Percentiles rank a stretch among this genome's conserved stretches.
These are phyloP conservation scores for Podospora fimiseda DNA, from an alignment of 495 filamentous ascomycete species.

Conservation along the genomic window DNA sequence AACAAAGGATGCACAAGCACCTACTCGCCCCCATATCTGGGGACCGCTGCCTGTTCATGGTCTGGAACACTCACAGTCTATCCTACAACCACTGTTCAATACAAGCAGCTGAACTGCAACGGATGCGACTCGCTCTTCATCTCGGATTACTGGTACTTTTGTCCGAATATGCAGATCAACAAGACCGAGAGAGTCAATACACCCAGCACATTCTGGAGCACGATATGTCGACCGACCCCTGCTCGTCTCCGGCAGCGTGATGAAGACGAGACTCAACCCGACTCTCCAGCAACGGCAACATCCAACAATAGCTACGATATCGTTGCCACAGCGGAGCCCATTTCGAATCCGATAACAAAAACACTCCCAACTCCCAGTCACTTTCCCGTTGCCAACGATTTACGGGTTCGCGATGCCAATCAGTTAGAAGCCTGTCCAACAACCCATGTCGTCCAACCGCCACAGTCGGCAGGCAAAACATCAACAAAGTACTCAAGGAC, in stretches of 20 bases:
- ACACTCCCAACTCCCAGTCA: neutral
- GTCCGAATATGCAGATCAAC: slow-evolving; percentile 23
- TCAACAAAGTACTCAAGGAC: slow-evolving; percentile 20
- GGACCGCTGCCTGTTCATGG: slow-evolving; percentile 21
- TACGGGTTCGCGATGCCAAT: neutral
- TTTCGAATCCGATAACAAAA: neutral
- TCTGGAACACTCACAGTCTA: slow-evolving; percentile 22
- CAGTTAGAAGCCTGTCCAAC: slow-evolving; percentile 19
- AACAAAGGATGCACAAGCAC: slow-evolving; percentile 25
- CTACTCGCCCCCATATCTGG: neutral
- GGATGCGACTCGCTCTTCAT: slow-evolving; percentile 23
- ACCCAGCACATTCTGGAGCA: slow-evolving; percentile 24
- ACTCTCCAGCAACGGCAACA: neutral
- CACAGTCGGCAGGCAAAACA: slow-evolving; percentile 20
- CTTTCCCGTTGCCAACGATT: neutral
- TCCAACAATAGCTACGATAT: neutral
- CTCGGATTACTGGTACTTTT: slow-evolving; percentile 13
- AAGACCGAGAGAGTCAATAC: slow-evolving; percentile 8
- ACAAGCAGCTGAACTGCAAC: slow-evolving; percentile 24
- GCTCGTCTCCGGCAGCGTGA: neutral
- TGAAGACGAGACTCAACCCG: neutral
- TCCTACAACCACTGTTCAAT: slow-evolving; percentile 22
- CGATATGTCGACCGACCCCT: slow-evolving; percentile 17
- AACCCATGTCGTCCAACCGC: slow-evolving; percentile 20
- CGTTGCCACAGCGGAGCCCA: neutral